Percentiles rank a stretch among this genome's conserved stretches.
Evolutionary conservation across 2,329 filamentous ascomycete species (phyloP).

Genomic region (Penicillium occitanis): DNA sequence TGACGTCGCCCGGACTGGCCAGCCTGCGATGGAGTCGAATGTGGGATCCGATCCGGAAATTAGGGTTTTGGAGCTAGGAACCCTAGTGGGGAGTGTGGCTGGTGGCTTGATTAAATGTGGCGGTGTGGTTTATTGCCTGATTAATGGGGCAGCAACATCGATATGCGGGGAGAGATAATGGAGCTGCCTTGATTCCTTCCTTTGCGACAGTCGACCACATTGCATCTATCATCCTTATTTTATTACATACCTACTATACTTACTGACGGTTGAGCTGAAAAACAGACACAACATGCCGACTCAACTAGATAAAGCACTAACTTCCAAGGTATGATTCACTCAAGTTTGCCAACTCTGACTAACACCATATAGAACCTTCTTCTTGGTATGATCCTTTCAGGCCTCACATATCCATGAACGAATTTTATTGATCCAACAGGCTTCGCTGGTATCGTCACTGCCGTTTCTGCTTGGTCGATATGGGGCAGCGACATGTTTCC

Average conservation of each 20-base stretch:
- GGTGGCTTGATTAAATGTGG: constrained; percentile 4
- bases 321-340: constrained; percentile 60
- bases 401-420: not conserved
- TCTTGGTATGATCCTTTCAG: constrained; percentile 55
- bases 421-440: constrained; percentile 47
- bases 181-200: constrained; percentile 6
- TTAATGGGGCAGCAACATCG: not conserved
- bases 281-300: constrained; percentile 59
- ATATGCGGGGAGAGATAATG: constrained; percentile 2
- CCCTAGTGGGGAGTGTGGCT: constrained; percentile 20
- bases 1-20: constrained; percentile 16
- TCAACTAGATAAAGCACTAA: constrained; percentile 65
- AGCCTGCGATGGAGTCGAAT: constrained; percentile 12
- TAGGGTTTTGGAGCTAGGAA: constrained; percentile 27
- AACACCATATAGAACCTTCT: constrained; percentile 60
- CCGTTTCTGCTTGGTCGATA: constrained; percentile 78
- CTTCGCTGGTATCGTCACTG: constrained; percentile 79
- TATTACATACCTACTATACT: not conserved
- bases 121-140: constrained; percentile 15
- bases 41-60: constrained; percentile 26
- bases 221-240: not conserved
- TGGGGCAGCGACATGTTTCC: constrained; percentile 87
- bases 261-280: not conserved
- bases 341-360: constrained; percentile 22
- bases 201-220: not conserved